Percentiles rank a stretch among this genome's conserved stretches.
Conservation (phyloP, 2,329 filamentous ascomycete genomes). For the Verticillium albo-atrum region DNA sequence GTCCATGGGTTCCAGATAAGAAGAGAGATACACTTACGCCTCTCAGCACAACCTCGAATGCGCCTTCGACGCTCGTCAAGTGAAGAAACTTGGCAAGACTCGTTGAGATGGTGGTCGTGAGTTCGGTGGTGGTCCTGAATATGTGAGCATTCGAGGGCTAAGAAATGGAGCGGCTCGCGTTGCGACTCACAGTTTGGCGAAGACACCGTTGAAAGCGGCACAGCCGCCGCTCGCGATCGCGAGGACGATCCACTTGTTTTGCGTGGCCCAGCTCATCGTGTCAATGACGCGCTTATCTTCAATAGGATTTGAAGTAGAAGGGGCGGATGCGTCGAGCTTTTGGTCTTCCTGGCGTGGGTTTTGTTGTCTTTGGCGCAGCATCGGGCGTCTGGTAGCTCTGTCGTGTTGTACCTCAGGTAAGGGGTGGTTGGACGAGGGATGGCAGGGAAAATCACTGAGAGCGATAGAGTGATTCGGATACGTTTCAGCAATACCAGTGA, state of each 20-base stretch:
- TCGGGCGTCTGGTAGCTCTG: not conserved
- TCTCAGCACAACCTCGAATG: slow-evolving; percentile 45
- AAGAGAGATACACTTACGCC: slow-evolving; percentile 32
- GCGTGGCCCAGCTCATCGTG: slow-evolving; percentile 18
- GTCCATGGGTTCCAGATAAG: not conserved
- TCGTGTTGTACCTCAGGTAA: too few relatives aligned
- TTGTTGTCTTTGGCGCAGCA: slow-evolving; percentile 2
- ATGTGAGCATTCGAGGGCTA: not conserved
- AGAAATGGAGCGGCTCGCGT: not conserved
- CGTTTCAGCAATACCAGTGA: not conserved
- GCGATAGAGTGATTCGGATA: too few relatives aligned
- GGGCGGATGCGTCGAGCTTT: not conserved
- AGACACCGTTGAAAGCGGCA: slow-evolving; percentile 76
- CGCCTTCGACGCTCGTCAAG: slow-evolving; percentile 31
- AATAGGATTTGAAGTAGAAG: not conserved
- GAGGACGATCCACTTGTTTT: slow-evolving; percentile 59
- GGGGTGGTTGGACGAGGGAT: not conserved
- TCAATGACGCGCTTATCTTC: slow-evolving; percentile 11
- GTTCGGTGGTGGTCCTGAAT: slow-evolving; percentile 49
- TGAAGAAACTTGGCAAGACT: slow-evolving; percentile 39
- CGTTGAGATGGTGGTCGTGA: slow-evolving; percentile 45
- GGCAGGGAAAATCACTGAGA: too few relatives aligned
- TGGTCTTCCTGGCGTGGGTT: not conserved
- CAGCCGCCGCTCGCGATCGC: slow-evolving; percentile 72
- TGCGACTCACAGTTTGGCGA: slow-evolving; percentile 69